Evolutionary conservation across 805 yeast genomes (phyloP).

Genomic region (Candida chilensis): DNA sequence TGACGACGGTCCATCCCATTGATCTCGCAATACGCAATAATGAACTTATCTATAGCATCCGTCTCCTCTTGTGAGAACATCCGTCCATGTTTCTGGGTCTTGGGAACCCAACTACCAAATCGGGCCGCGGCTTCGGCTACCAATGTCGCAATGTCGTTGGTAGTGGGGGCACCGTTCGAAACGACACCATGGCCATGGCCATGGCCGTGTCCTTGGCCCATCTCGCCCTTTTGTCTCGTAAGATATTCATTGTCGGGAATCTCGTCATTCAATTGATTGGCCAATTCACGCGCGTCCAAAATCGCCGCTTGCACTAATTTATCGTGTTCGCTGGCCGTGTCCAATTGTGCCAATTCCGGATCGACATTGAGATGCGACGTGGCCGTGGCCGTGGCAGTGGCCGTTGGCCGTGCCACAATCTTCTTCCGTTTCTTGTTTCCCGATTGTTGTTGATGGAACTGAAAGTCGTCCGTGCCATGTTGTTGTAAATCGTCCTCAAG

Average conservation of each 20-base stretch:
- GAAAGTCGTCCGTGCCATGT: conserved; percentile 1
- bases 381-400: too few species aligned
- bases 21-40: conserved; percentile 57
- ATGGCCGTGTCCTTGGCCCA: too few species aligned
- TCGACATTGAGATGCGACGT: conserved; percentile 43
- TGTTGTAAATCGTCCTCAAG: conserved; percentile 25
- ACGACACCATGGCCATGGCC: too few species aligned
- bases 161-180: conserved; percentile 3
- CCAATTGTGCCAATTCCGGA: conserved; percentile 47
- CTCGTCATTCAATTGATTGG: conserved; percentile 32
- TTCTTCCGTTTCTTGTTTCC: not conserved
- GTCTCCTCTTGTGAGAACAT: conserved; percentile 58
- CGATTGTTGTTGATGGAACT: not conserved
- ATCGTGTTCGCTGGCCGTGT: conserved; percentile 43
- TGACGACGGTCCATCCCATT: conserved; percentile 55
- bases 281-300: conserved; percentile 57
- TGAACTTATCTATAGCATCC: conserved; percentile 63
- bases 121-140: conserved; percentile 33
- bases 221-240: too few species aligned
- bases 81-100: conserved; percentile 7
- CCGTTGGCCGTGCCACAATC: too few species aligned
- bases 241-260: too few species aligned
- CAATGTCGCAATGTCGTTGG: conserved; percentile 18
- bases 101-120: conserved; percentile 11
- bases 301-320: conserved; percentile 65